Conservation (phyloP, 2,329 filamentous ascomycete species). For the Aureobasidium sp. region DNA sequence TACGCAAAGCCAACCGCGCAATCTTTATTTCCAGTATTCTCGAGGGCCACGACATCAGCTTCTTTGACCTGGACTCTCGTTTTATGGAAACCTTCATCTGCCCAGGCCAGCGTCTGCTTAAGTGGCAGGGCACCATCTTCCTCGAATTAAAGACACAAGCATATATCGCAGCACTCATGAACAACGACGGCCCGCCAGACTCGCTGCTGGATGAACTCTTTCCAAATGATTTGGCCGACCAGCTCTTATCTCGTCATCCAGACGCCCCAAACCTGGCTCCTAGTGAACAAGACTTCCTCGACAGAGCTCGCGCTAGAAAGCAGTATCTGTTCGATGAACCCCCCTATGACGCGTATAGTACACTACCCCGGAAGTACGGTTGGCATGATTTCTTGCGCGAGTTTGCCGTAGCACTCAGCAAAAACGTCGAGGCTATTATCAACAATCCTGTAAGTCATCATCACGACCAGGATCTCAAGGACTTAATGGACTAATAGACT, state of each 20-base stretch:
- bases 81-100: slow-evolving; percentile 58
- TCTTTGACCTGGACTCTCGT: slow-evolving; percentile 53
- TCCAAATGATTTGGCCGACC: slow-evolving; percentile 46
- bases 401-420: slow-evolving; percentile 49
- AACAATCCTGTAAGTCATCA: slow-evolving; percentile 20
- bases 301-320: slow-evolving; percentile 44
- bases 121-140: slow-evolving; percentile 52
- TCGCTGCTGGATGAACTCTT: slow-evolving; percentile 53
- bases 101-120: slow-evolving; percentile 47
- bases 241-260: slow-evolving; percentile 45
- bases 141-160: slow-evolving; percentile 60
- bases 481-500: not conserved
- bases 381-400: slow-evolving; percentile 57
- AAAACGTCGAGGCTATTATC: slow-evolving; percentile 42
- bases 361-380: slow-evolving; percentile 50
- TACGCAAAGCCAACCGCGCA: slow-evolving; percentile 56
- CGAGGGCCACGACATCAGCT: slow-evolving; percentile 51
- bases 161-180: slow-evolving; percentile 53
- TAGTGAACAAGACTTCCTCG: slow-evolving; percentile 52
- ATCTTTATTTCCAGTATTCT: slow-evolving; percentile 57
- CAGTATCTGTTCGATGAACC: slow-evolving; percentile 48
- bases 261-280: slow-evolving; percentile 45
- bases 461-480: too few relatives aligned
- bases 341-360: slow-evolving; percentile 30
- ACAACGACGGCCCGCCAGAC: slow-evolving; percentile 45